phyloP scores from a whole-genome alignment of 176 grass and related monocot genomes.

The Avena atlantica region DNA sequence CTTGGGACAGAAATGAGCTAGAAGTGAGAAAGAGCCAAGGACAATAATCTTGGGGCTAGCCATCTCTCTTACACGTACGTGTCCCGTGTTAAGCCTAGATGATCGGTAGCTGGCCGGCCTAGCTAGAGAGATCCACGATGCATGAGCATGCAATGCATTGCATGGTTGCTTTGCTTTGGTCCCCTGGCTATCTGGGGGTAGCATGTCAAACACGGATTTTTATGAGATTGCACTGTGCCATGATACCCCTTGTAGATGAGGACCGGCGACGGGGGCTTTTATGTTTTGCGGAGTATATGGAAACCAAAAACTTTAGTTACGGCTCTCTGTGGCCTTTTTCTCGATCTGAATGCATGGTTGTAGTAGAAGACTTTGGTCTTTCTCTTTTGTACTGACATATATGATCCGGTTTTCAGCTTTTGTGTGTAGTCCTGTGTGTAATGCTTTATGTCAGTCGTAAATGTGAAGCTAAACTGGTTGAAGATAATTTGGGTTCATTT shows the following conservation, averaged over 20 bases:
- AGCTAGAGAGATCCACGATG: constrained; percentile 14
- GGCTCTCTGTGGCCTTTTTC: constrained; percentile 10
- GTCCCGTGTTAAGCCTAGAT: constrained; percentile 42
- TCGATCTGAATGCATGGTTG: constrained; percentile 6
- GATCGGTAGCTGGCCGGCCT: constrained; percentile 40
- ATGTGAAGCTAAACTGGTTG: not conserved
- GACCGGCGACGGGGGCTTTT: constrained; percentile 43
- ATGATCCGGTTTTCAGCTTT: constrained; percentile 31
- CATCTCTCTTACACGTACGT: constrained; percentile 22
- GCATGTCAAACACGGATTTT: constrained; percentile 69
- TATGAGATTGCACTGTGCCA: constrained; percentile 45
- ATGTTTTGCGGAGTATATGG: constrained; percentile 50
- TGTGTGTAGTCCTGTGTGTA: not conserved
- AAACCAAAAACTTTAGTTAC: constrained; percentile 34
- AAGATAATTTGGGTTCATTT: not conserved
- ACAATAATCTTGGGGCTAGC: constrained; percentile 39
- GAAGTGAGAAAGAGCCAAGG: constrained; percentile 42
- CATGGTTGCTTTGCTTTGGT: constrained; percentile 49
- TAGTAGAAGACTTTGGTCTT: not conserved
- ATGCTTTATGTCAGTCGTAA: constrained; percentile 9
- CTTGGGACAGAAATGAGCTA: constrained; percentile 43
- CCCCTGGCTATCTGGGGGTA: constrained; percentile 61
- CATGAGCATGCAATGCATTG: not conserved
- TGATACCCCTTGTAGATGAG: constrained; percentile 52
- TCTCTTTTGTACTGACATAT: not conserved